Base-by-base conservation (phyloP, 495 filamentous ascomycete genomes). In the Podospora sp. region DNA sequence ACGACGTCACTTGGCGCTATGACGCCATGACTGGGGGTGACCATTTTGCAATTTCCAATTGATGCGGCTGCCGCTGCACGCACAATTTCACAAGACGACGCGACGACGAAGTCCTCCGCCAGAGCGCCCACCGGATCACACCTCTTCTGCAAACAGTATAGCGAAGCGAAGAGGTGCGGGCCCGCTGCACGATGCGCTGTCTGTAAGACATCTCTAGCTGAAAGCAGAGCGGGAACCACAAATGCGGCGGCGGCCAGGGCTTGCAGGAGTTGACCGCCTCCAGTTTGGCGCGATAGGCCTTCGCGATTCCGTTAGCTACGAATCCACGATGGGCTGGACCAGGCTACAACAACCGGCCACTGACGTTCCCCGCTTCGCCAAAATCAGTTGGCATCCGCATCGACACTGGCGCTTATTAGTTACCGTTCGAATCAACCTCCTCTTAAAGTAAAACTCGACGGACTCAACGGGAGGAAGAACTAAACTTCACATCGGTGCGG, bases 191-290 rank as follows among this genome's bases (percentile, higher is more conserved):
- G 63, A 57, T 65, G 63, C 35, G 63, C 63, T 65, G 63, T 50
- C 29, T 57, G 14, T 46, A 57, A 65, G 63, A 65, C 63, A 65
- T 65, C 6, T 49, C 63, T 65, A 65, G 63, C 63, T 65, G 52
- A 65, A 65, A 65, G 33, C 29, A 58, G 52, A 11, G 12, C 29
- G 29, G 5, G 40, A 11, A 11, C 5, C 40, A 14, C 16, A 12
- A 46, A 36, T 12, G 33, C 12, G 9, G 16, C 40, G 9, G 9
- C 40, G 12, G 9, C 16, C 40, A 11, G 12, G 2, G 40, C 40
- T 6, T 46, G 40, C 4, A 46, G 11, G 40, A 46, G 40, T 18
- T 46, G 40, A 46, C 40, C 40, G 40, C 40, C 40, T 6, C 12
- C 40, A 14, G 5, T 11, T 46, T 18, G 5, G 12, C 4, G 2